phyloP scores from a whole-genome alignment of 345 rosid genomes.

The Boechera retrofracta region DNA sequence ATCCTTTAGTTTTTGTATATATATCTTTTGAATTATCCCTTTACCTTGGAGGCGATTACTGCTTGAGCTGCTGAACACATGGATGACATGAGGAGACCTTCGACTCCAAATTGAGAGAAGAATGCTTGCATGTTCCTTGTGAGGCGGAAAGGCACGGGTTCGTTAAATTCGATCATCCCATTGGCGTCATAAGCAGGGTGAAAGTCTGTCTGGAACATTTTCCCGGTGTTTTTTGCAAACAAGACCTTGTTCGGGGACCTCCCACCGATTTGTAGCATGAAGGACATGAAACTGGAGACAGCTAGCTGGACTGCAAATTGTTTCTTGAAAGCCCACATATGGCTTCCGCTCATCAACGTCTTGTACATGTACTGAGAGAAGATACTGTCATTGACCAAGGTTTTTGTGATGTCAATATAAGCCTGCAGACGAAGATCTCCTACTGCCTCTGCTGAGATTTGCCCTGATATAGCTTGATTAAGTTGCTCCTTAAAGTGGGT shows the following conservation, averaged over 20 bases:
- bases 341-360: constrained; percentile 81
- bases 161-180: constrained; percentile 91
- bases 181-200: constrained; percentile 93
- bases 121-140: constrained; percentile 98
- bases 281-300: constrained; percentile 97
- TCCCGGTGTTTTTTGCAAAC: constrained; percentile 98
- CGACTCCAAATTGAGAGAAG: constrained; percentile 94
- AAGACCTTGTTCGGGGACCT: constrained; percentile 96
- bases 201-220: constrained; percentile 94
- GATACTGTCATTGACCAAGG: constrained; percentile 70
- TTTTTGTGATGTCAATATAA: constrained; percentile 80
- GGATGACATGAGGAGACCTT: constrained; percentile 93
- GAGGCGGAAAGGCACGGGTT: constrained; percentile 95
- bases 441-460: constrained; percentile 81
- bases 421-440: constrained; percentile 97
- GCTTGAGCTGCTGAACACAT: constrained; percentile 98
- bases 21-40: background rate
- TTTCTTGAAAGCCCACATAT: constrained; percentile 98
- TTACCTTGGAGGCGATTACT: constrained; percentile 83
- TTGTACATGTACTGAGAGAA: constrained; percentile 98
- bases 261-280: constrained; percentile 96
- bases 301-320: constrained; percentile 98
- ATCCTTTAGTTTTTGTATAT: background rate
- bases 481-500: constrained; percentile 91
- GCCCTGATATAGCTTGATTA: constrained; percentile 93